A percentile compares a stretch with the other conserved stretches of the same genome.
phyloP scores from a whole-genome alignment of 2,329 filamentous ascomycete species.

The Scytalidium lignicola region DNA sequence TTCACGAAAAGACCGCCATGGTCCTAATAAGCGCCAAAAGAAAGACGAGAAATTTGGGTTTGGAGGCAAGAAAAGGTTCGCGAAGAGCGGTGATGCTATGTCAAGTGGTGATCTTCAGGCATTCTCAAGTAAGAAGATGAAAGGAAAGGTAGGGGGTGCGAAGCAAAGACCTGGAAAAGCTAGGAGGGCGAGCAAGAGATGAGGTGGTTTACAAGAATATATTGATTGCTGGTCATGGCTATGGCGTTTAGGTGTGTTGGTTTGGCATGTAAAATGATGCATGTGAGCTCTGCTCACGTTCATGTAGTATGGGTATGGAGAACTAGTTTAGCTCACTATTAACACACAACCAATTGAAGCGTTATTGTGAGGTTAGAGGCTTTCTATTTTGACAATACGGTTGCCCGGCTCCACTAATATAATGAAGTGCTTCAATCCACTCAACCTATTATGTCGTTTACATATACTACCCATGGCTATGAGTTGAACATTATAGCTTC shows the following conservation, averaged over 20 bases:
- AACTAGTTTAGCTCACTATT: neutral
- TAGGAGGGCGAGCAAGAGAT: conserved; percentile 27
- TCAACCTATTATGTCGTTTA: no score
- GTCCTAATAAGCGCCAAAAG: conserved; percentile 77
- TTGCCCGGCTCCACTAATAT: no score
- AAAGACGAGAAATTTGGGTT: conserved; percentile 94
- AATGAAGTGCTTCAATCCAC: no score
- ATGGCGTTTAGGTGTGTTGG: neutral
- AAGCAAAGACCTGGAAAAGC: conserved; percentile 44
- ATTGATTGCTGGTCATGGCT: neutral
- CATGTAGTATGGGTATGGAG: neutral
- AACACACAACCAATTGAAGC: neutral
- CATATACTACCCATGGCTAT: no score
- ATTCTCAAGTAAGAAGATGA: conserved; percentile 85
- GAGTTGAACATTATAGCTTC: no score
- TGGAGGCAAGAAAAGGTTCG: conserved; percentile 88
- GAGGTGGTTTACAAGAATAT: neutral
- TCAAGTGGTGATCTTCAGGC: conserved; percentile 76
- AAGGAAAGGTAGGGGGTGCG: conserved; percentile 39
- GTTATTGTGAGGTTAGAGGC: neutral
- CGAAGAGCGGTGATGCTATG: conserved; percentile 83
- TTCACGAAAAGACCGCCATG: conserved; percentile 33
- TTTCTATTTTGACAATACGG: neutral
- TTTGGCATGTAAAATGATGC: neutral
- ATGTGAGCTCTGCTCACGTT: neutral